Evolutionary conservation across 2,329 filamentous ascomycete species (phyloP).

Genomic region (Periconia digitata): DNA sequence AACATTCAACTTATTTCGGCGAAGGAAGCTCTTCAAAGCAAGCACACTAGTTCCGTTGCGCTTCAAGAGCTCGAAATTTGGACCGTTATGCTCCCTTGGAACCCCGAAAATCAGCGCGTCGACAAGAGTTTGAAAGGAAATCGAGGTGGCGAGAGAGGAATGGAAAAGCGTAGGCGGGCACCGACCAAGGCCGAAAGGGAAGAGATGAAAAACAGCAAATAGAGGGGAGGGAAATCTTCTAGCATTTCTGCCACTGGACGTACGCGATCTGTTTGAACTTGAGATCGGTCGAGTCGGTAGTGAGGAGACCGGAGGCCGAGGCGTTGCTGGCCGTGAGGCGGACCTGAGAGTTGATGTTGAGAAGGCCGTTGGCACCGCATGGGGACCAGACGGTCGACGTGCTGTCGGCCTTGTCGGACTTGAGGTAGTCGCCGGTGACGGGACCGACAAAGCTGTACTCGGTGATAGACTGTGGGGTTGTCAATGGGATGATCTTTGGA

Average conservation of each 20-base stretch:
- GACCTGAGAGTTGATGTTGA: conserved; percentile 58
- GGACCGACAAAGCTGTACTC: conserved; percentile 45
- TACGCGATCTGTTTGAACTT: conserved; percentile 50
- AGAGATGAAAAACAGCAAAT: no score
- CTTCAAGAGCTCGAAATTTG: neutral
- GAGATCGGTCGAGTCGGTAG: conserved; percentile 53
- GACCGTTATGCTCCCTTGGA: neutral
- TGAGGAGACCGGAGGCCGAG: conserved; percentile 45
- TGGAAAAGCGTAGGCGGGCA: neutral
- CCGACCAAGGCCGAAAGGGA: neutral
- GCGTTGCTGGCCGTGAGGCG: conserved; percentile 39
- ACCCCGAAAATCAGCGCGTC: neutral
- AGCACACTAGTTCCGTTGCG: neutral
- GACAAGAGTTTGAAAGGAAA: neutral
- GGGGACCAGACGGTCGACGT: conserved; percentile 56
- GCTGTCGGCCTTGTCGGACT: conserved; percentile 46
- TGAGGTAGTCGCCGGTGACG: conserved; percentile 41
- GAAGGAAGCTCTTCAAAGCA: neutral
- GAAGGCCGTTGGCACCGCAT: conserved; percentile 52
- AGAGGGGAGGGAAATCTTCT: no score
- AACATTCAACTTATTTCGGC: conserved; percentile 1
- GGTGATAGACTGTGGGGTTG: conserved; percentile 34
- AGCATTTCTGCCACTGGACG: conserved; percentile 49
- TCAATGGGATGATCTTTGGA: neutral
- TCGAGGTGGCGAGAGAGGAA: neutral